Evolutionary conservation across 768 basidiomycete genomes (phyloP).

Genomic region (Fomitopsis pulvina): DNA sequence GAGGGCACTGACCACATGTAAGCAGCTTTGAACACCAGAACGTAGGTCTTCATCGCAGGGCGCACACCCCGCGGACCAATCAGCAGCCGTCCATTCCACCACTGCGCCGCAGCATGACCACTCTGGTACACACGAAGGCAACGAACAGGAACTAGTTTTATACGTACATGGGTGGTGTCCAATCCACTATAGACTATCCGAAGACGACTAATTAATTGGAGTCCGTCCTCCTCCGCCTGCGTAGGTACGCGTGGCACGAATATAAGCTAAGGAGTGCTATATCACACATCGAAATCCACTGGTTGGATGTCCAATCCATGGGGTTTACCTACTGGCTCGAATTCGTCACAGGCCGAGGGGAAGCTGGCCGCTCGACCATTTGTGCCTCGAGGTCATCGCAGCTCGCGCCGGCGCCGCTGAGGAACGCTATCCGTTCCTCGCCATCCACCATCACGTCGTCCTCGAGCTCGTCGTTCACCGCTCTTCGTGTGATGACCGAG

Average conservation of each 20-base stretch:
- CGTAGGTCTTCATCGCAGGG: background rate
- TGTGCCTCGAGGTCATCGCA: conserved; percentile 14
- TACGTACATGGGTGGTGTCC: conserved; percentile 2
- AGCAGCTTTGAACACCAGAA: background rate
- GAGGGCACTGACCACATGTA: too few relatives aligned
- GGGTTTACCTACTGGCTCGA: conserved; percentile 6
- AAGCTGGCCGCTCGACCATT: conserved; percentile 12
- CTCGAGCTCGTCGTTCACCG: conserved; percentile 49
- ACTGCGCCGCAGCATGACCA: background rate
- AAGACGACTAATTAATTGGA: conserved; percentile 1
- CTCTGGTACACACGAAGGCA: background rate
- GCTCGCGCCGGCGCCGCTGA: conserved; percentile 27
- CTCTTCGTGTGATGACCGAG: conserved; percentile 66
- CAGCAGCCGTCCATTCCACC: background rate
- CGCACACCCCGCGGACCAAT: background rate
- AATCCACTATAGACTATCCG: background rate
- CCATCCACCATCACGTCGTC: conserved; percentile 32
- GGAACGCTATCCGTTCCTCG: conserved; percentile 52
- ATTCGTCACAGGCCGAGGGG: conserved; percentile 4
- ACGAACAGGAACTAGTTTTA: background rate
- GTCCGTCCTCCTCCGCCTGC: conserved; percentile 3
- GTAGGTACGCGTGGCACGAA: background rate
- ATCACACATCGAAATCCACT: conserved; percentile 2
- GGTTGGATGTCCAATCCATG: background rate
- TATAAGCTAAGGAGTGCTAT: background rate